These are phyloP conservation scores for Taxawa tesnikishii DNA, from an alignment of 2,329 filamentous ascomycete genomes.

Conservation along the genomic window DNA sequence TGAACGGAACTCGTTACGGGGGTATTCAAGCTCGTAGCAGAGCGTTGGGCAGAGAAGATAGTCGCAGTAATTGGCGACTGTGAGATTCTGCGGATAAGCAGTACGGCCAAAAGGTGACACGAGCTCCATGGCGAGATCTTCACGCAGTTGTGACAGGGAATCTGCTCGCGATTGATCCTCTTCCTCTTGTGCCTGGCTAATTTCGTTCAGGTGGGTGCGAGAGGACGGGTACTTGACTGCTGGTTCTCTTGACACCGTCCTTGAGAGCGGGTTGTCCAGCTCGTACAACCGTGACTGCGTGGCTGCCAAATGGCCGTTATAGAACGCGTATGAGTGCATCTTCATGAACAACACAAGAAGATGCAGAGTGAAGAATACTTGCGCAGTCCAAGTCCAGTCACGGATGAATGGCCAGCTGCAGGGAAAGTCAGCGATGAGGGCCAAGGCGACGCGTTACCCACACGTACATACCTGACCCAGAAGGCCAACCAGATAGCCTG, in stretches of 20 bases:
- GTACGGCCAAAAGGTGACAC: constrained; percentile 82
- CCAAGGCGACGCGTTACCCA: constrained; percentile 1
- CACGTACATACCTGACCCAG: constrained; percentile 51
- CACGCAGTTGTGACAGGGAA: constrained; percentile 55
- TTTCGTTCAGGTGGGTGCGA: constrained; percentile 39
- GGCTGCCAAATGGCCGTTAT: constrained; percentile 88
- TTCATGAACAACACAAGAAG: constrained; percentile 93
- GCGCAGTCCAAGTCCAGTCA: constrained; percentile 92
- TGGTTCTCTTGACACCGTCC: constrained; percentile 15
- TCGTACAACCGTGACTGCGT: constrained; percentile 68
- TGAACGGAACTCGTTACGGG: constrained; percentile 60
- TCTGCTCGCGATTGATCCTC: constrained; percentile 13
- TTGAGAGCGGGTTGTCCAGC: constrained; percentile 55
- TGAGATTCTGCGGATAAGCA: constrained; percentile 84
- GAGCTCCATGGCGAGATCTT: constrained; percentile 80
- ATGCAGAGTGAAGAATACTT: constrained; percentile 89
- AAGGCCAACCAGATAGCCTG: constrained; percentile 67
- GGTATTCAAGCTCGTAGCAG: constrained; percentile 96
- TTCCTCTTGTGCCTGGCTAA: constrained; percentile 25
- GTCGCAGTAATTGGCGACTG: constrained; percentile 68
- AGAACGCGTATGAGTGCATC: constrained; percentile 97
- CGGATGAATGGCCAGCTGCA: constrained; percentile 64
- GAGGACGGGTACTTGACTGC: constrained; percentile 58
- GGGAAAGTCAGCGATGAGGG: background rate
- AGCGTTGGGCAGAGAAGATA: constrained; percentile 87